Base-by-base conservation (phyloP, 129 eudicot species). In the Apium graveolens region DNA sequence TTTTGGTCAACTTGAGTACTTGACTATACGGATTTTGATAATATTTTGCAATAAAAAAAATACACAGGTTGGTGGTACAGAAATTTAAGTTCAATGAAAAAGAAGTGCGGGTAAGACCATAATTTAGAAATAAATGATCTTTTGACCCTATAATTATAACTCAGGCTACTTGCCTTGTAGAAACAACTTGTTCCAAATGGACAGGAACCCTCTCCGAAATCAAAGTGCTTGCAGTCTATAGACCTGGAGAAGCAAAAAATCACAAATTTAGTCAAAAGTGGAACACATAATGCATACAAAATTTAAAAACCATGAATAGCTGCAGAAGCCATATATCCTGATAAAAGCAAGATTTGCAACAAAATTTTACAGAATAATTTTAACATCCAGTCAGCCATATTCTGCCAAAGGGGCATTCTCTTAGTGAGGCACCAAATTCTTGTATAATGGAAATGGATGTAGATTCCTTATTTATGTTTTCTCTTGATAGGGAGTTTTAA, bases 171-270 rank as follows among this genome's bases (percentile, higher is more conserved):
- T 85, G 88, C 98, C 97, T 89, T 95, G 87, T 95, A 95, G 80
- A 95, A 95, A 84, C 98, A 95, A 78, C 98, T 95, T 77, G 90
- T 90, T 66, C 97, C 98, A 85, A 95, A 95, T 48, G 98, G 98
- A 79, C 98, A 95, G 16, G 86, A 81, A 78, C 97, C 98, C 81
- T 88, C 90, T 66, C 98, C 98, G 85, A 91, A 91, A 81, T 95
- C 97, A 73, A 91, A 95, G 85, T 95, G 92, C 81, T 84, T 91
- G 91, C 98, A 95, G 57, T 95, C 97, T 76, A 95, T 95, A 77
- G 98, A 91, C 89, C 98, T 95, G 91, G 78, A 84, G 78, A 53
- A 86, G 70, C 18, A 81, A 46, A 46, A 43, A 11, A 44, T 42
- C 18, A 4, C 20, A 44, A 39, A n/a, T 41, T 42, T 73, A 46